These are phyloP conservation scores for Heimioporus sp. DNA, from an alignment of 768 basidiomycete species.

Conservation along the genomic window DNA sequence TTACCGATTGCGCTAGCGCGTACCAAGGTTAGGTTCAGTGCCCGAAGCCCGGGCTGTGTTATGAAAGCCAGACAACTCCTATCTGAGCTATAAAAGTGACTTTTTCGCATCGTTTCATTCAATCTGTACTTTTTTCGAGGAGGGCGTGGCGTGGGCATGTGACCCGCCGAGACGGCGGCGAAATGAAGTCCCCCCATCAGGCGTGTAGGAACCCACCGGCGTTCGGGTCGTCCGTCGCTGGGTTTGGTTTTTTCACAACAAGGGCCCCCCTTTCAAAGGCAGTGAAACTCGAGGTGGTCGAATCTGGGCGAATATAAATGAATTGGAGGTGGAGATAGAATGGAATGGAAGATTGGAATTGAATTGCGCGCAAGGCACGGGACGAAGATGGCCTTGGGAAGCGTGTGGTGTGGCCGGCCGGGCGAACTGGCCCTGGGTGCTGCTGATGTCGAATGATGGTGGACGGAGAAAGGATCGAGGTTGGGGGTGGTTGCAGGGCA, in stretches of 20 bases:
- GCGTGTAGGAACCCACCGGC: not conserved
- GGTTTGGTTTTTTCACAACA: not conserved
- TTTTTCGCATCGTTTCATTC: too few relatives aligned
- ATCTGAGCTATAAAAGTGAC: not conserved
- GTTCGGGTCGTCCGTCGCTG: not conserved
- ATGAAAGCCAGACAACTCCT: not conserved
- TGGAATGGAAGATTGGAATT: constrained; percentile 4
- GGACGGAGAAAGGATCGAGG: too few relatives aligned
- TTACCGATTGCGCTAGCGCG: too few relatives aligned
- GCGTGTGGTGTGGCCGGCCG: not conserved
- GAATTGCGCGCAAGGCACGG: not conserved
- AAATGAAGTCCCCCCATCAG: not conserved
- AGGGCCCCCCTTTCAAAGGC: not conserved
- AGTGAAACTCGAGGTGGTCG: not conserved
- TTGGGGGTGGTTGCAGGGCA: too few relatives aligned
- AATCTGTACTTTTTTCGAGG: not conserved
- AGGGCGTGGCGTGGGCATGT: not conserved
- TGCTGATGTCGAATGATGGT: too few relatives aligned
- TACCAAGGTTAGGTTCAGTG: too few relatives aligned
- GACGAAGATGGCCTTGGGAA: not conserved
- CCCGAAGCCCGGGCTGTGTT: not conserved
- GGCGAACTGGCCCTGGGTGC: too few relatives aligned
- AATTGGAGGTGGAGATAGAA: not conserved
- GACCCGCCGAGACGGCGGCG: not conserved
- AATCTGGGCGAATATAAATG: constrained; percentile 2